These are phyloP conservation scores for Phlebopus sp. DNA, from an alignment of 1,284 basidiomycete species.

Conservation along the genomic window DNA sequence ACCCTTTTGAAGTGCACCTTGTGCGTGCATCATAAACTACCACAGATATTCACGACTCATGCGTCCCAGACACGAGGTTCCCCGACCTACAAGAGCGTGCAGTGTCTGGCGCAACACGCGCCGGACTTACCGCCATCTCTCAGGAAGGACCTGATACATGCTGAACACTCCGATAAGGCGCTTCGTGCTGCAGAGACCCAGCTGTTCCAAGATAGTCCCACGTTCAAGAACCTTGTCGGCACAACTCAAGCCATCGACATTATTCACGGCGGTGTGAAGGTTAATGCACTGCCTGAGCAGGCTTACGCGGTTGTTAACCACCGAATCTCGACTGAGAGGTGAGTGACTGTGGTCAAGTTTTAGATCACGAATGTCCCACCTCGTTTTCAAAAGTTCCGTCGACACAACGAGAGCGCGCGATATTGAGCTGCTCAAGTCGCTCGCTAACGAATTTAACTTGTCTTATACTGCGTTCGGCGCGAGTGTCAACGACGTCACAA, in stretches of 20 bases:
- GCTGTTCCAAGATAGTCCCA: constrained; percentile 29
- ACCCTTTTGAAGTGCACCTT: constrained; percentile 34
- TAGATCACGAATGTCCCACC: neutral
- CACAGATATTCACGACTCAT: neutral
- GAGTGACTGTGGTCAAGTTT: constrained; percentile 33
- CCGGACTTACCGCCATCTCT: constrained; percentile 41
- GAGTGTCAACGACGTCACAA: constrained; percentile 10
- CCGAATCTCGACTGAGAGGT: constrained; percentile 27
- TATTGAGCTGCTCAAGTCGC: constrained; percentile 36
- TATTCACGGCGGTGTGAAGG: constrained; percentile 58
- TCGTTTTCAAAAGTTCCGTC: constrained; percentile 37
- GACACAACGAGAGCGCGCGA: constrained; percentile 41
- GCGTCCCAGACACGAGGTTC: constrained; percentile 35
- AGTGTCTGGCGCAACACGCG: constrained; percentile 46
- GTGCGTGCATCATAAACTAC: constrained; percentile 9
- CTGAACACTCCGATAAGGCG: constrained; percentile 40
- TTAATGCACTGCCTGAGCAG: constrained; percentile 58
- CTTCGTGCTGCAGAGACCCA: constrained; percentile 40
- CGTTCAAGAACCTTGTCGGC: constrained; percentile 34
- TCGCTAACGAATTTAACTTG: constrained; percentile 46
- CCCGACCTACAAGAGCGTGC: constrained; percentile 41
- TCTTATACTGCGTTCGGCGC: constrained; percentile 44
- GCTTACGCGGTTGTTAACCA: constrained; percentile 52
- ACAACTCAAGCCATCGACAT: constrained; percentile 65
- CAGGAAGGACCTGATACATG: constrained; percentile 35